A percentile compares a stretch with the other conserved stretches of the same genome.
These are phyloP conservation scores for Mycosphaerella sp. DNA, from an alignment of 2,329 filamentous ascomycete genomes.

Conservation along the genomic window DNA sequence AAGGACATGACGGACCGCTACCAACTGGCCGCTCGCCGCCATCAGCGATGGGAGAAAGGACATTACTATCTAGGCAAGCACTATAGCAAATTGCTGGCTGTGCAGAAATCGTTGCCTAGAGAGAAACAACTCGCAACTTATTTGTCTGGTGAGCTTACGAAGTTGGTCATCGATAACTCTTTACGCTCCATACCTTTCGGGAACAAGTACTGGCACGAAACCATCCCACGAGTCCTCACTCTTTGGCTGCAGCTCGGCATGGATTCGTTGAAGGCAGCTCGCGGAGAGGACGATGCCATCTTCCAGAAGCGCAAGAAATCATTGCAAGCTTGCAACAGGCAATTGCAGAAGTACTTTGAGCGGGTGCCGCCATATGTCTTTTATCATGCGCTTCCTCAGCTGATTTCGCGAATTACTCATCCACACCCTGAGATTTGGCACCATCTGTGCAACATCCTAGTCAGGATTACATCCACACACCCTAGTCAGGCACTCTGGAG, in stretches of 20 bases:
- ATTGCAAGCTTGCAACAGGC: conserved; percentile 63
- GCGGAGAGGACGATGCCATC: conserved; percentile 43
- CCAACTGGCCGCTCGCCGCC: conserved; percentile 67
- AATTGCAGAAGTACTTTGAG: conserved; percentile 71
- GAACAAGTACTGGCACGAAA: conserved; percentile 94
- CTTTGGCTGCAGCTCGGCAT: conserved; percentile 90
- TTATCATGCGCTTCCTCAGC: conserved; percentile 80
- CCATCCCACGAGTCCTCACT: conserved; percentile 81
- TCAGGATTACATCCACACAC: conserved; percentile 78
- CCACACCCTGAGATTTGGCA: conserved; percentile 71
- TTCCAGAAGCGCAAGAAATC: conserved; percentile 54
- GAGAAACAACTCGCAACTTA: conserved; percentile 57
- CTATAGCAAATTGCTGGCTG: conserved; percentile 93
- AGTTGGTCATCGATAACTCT: conserved; percentile 90
- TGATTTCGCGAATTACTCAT: conserved; percentile 93
- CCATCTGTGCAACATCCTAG: conserved; percentile 69
- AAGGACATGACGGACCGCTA: conserved; percentile 74
- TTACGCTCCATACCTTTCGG: conserved; percentile 79
- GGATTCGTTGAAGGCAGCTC: conserved; percentile 46
- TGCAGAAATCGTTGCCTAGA: conserved; percentile 69
- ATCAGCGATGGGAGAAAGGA: conserved; percentile 80
- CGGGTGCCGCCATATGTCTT: conserved; percentile 70
- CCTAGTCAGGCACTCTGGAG: conserved; percentile 91
- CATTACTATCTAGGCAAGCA: conserved; percentile 96
- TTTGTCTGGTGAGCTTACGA: conserved; percentile 74